phyloP scores from a whole-genome alignment of 2,329 filamentous ascomycete species.

The Rhinocladiella similis region DNA sequence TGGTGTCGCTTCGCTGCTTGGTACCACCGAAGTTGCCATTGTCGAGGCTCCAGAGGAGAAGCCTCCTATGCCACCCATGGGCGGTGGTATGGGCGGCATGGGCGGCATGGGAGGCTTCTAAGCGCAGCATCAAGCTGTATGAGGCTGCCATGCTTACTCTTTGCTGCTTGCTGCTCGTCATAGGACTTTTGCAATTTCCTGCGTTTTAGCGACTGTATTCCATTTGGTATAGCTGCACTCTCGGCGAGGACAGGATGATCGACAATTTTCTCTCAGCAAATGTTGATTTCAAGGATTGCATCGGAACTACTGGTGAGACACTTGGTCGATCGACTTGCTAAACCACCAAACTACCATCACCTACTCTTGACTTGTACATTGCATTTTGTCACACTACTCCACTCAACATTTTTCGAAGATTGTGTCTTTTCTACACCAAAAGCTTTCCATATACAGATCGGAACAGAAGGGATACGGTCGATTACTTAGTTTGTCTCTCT shows the following conservation, averaged over 20 bases:
- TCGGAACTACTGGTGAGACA: too few relatives aligned
- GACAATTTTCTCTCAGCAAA: background rate
- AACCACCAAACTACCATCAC: background rate
- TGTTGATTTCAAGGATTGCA: too few relatives aligned
- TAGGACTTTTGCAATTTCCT: conserved; percentile 18
- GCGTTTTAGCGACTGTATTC: conserved; percentile 24
- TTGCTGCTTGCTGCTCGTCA: background rate
- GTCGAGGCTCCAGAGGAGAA: conserved; percentile 96
- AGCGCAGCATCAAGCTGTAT: conserved; percentile 1
- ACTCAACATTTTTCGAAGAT: conserved; percentile 13
- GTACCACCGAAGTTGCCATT: conserved; percentile 97
- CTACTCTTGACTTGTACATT: conserved; percentile 11
- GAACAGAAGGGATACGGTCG: background rate
- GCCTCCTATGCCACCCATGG: conserved; percentile 58
- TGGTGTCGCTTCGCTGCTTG: conserved; percentile 93
- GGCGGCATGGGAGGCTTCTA: conserved; percentile 25
- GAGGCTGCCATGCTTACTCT: background rate
- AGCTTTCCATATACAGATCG: too few relatives aligned
- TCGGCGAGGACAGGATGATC: background rate
- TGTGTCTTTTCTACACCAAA: background rate
- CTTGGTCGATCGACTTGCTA: too few relatives aligned
- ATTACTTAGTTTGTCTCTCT: background rate
- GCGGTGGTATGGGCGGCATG: conserved; percentile 58
- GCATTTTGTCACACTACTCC: conserved; percentile 20
- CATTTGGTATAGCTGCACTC: conserved; percentile 7